These are phyloP conservation scores for Vicia villosa DNA, from an alignment of 306 rosid species.

Conservation along the genomic window DNA sequence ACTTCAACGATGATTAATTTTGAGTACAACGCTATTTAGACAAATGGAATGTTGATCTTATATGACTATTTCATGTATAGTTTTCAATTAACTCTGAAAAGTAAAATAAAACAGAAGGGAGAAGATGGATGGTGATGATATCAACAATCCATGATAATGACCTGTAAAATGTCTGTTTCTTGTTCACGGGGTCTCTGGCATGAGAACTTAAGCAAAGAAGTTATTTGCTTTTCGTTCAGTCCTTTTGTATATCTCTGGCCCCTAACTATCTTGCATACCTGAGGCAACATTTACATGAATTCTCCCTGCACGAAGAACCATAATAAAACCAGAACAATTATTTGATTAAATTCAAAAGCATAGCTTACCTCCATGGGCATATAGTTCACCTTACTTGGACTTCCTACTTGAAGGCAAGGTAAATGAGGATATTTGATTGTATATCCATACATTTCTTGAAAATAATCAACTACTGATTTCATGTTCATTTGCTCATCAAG, in stretches of 20 bases:
- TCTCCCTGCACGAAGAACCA: neutral
- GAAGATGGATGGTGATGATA: neutral
- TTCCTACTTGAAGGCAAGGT: conserved; percentile 56
- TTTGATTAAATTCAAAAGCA: conserved; percentile 16
- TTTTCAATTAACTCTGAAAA: neutral
- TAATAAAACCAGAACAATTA: neutral
- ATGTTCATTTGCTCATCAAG: conserved; percentile 58
- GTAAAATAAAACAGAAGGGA: conserved; percentile 6
- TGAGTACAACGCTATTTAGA: too few relatives aligned
- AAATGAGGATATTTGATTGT: conserved; percentile 46
- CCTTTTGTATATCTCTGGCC: conserved; percentile 49
- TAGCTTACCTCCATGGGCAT: conserved; percentile 50
- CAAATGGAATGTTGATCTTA: neutral
- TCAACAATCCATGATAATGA: conserved; percentile 13
- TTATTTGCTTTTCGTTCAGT: conserved; percentile 48
- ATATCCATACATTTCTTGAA: conserved; percentile 52
- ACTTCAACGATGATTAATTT: too few relatives aligned
- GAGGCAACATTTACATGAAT: conserved; percentile 28
- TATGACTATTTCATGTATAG: neutral
- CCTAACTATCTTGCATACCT: conserved; percentile 48
- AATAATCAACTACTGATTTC: conserved; percentile 61
- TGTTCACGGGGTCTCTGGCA: conserved; percentile 52
- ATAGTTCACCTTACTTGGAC: conserved; percentile 44
- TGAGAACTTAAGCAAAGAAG: conserved; percentile 45
- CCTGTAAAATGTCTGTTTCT: conserved; percentile 48